Conservation (phyloP, 2,329 filamentous ascomycete species). For the Elsinoe batatas region DNA sequence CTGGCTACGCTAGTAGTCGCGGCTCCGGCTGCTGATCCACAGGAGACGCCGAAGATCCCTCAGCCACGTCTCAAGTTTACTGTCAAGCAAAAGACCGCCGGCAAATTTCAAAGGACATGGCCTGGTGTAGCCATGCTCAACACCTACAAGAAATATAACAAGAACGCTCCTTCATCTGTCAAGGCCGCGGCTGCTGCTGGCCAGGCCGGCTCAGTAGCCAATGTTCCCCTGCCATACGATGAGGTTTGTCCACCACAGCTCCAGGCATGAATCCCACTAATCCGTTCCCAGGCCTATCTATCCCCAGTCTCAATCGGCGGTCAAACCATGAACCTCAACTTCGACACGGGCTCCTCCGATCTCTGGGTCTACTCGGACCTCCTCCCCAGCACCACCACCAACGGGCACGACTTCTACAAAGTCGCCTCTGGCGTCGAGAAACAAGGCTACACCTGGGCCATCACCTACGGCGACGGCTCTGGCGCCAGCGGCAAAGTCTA, state of each 20-base stretch:
- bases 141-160: constrained; percentile 32
- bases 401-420: constrained; percentile 50
- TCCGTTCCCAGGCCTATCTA: constrained; percentile 25
- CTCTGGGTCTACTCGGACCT: constrained; percentile 60
- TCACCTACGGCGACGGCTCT: constrained; percentile 57
- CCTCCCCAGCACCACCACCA: constrained; percentile 40
- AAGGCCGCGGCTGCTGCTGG: constrained; percentile 27
- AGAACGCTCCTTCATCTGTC: constrained; percentile 23
- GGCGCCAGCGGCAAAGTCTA: constrained; percentile 56
- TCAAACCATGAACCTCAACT: constrained; percentile 54
- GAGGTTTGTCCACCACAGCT: constrained; percentile 15
- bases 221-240: constrained; percentile 31
- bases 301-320: constrained; percentile 53
- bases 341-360: constrained; percentile 62
- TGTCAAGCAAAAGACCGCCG: constrained; percentile 14
- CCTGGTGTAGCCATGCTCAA: constrained; percentile 29
- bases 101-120: constrained; percentile 29
- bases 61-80: constrained; percentile 23
- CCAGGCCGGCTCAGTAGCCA: constrained; percentile 30
- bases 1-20: constrained; percentile 22
- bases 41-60: constrained; percentile 19
- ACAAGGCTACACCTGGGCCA: constrained; percentile 47
- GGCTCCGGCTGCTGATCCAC: constrained; percentile 21
- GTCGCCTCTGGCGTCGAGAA: constrained; percentile 37
- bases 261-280: neutral